These are phyloP conservation scores for Athelia psychrophila DNA, from an alignment of 1,284 basidiomycete species.

Conservation along the genomic window DNA sequence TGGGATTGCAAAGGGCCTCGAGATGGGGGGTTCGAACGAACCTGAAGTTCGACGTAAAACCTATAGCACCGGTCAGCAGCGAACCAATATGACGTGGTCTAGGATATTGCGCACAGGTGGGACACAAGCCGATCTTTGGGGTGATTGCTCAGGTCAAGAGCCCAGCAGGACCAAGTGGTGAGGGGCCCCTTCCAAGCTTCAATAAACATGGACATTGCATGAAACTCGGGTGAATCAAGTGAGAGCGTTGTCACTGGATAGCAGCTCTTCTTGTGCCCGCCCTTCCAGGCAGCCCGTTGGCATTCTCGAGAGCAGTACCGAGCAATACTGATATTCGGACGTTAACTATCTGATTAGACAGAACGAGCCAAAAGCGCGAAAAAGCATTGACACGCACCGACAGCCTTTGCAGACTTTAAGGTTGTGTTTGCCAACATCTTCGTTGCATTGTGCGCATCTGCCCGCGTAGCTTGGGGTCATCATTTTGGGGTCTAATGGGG, in stretches of 20 bases:
- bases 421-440: slow-evolving; percentile 21
- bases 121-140: slow-evolving; percentile 16
- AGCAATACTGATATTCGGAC: slow-evolving; percentile 18
- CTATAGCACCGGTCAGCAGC: background rate
- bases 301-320: slow-evolving; percentile 28
- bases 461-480: slow-evolving; percentile 12
- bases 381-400: slow-evolving; percentile 15
- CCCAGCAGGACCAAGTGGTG: slow-evolving; percentile 16
- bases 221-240: slow-evolving; percentile 13
- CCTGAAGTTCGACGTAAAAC: slow-evolving; percentile 9
- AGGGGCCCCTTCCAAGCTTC: slow-evolving; percentile 19
- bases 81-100: background rate
- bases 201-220: slow-evolving; percentile 20
- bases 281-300: slow-evolving; percentile 24
- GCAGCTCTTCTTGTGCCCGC: slow-evolving; percentile 11
- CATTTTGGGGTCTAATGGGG: no score
- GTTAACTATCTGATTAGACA: background rate
- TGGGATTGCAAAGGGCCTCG: slow-evolving; percentile 11
- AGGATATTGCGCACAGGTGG: slow-evolving; percentile 7
- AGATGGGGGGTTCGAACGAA: slow-evolving; percentile 18
- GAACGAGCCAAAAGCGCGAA: no score
- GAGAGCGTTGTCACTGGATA: slow-evolving; percentile 9
- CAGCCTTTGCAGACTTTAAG: slow-evolving; percentile 26
- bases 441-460: slow-evolving; percentile 24
- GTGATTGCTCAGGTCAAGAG: slow-evolving; percentile 25